Percentiles rank a stretch among this genome's conserved stretches.
Evolutionary conservation across 345 rosid genomes (phyloP).

Genomic region (Iberis pinnata): DNA sequence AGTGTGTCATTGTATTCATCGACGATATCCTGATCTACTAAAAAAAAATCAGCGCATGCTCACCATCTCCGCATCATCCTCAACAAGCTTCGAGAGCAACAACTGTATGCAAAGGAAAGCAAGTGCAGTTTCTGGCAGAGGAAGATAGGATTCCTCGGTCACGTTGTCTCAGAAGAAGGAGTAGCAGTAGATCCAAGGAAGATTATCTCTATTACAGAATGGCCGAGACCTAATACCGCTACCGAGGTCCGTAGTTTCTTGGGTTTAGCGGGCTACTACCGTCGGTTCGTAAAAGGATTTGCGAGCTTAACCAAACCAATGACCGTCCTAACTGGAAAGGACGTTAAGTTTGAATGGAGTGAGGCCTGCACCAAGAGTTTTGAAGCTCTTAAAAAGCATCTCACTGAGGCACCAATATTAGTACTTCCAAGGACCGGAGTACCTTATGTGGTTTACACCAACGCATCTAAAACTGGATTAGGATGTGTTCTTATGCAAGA

Average conservation of each 20-base stretch:
- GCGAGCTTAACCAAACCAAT: neutral
- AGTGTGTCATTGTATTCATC: neutral
- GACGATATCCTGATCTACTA: neutral
- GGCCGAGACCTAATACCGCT: neutral
- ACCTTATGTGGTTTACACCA: no score
- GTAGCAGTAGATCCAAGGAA: neutral
- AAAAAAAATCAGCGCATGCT: no score
- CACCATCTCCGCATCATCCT: no score
- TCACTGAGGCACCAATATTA: no score
- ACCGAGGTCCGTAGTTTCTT: neutral
- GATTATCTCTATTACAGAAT: neutral
- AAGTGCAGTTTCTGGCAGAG: neutral
- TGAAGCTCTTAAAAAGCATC: no score
- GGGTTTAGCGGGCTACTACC: neutral
- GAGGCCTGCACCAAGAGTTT: no score
- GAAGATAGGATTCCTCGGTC: neutral
- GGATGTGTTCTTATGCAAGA: no score
- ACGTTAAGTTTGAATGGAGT: no score
- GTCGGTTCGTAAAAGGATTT: neutral
- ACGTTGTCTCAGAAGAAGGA: neutral
- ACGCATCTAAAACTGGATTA: no score
- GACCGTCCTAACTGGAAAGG: neutral
- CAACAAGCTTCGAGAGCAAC: neutral
- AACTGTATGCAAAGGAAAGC: no score
- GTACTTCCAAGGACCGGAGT: no score